Conservation (phyloP, 2,329 filamentous ascomycete genomes). For the Xylariaceae sp. region DNA sequence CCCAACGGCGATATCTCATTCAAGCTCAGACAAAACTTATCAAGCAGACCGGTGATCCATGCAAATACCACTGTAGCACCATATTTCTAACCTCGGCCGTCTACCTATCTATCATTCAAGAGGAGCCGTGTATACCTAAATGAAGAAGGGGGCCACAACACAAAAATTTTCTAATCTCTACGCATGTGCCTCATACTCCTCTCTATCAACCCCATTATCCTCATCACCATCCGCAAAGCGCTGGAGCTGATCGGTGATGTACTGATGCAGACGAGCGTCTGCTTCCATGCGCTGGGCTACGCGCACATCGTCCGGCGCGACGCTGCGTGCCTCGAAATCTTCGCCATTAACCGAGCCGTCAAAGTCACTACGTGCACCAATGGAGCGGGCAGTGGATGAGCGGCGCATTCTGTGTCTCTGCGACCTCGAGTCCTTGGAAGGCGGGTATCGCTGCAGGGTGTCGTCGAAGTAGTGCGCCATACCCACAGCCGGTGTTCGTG, state of each 20-base stretch:
- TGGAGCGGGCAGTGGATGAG: conserved; percentile 76
- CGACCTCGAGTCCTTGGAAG: conserved; percentile 35
- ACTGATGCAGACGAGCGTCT: conserved; percentile 69
- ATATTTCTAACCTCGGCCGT: background rate
- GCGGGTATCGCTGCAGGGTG: conserved; percentile 59
- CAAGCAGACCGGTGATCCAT: background rate
- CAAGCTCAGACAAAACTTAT: background rate
- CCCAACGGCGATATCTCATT: background rate
- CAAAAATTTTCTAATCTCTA: background rate
- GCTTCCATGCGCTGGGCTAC: conserved; percentile 48
- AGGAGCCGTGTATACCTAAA: background rate
- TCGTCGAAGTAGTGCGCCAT: conserved; percentile 97
- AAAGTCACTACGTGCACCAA: conserved; percentile 79
- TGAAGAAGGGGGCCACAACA: background rate
- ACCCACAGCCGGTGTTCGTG: conserved; percentile 74
- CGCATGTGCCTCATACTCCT: conserved; percentile 33
- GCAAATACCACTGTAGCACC: background rate
- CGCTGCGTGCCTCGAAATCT: conserved; percentile 41
- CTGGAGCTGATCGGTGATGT: conserved; percentile 75
- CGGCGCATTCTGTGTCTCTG: conserved; percentile 58
- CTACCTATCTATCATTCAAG: background rate
- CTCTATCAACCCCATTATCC: conserved; percentile 24
- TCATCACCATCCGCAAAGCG: conserved; percentile 57
- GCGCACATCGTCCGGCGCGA: conserved; percentile 48
- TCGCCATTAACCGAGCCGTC: conserved; percentile 45